Evolutionary conservation across 1,284 basidiomycete species (phyloP).

Genomic region (Athelia psychrophila): DNA sequence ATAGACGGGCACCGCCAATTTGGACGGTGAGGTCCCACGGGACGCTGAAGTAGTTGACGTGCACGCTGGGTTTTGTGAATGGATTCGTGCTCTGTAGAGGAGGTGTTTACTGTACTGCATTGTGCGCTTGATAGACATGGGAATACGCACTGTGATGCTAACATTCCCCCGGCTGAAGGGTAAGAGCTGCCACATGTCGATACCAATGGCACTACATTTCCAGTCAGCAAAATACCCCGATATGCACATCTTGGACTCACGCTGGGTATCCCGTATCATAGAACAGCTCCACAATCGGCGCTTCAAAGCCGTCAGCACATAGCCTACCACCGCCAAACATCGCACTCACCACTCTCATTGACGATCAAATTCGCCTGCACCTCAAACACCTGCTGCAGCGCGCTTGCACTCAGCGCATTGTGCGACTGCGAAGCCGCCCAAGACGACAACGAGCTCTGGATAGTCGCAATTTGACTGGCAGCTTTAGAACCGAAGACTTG

Average conservation of each 20-base stretch:
- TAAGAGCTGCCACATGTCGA: slow-evolving; percentile 51
- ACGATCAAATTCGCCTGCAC: slow-evolving; percentile 43
- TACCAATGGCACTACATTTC: slow-evolving; percentile 35
- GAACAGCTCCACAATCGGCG: slow-evolving; percentile 45
- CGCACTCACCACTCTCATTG: slow-evolving; percentile 36
- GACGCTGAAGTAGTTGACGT: slow-evolving; percentile 48
- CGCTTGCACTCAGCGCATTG: slow-evolving; percentile 33
- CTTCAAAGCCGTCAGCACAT: slow-evolving; percentile 21
- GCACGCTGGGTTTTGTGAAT: slow-evolving; percentile 41
- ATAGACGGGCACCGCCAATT: slow-evolving; percentile 42
- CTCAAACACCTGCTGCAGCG: slow-evolving; percentile 37
- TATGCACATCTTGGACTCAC: slow-evolving; percentile 19
- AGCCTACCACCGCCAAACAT: background rate
- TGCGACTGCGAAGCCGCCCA: slow-evolving; percentile 42
- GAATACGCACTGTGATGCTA: slow-evolving; percentile 38
- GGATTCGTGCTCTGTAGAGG: slow-evolving; percentile 37
- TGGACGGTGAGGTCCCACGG: slow-evolving; percentile 48
- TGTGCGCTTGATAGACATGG: background rate
- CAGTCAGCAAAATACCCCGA: background rate
- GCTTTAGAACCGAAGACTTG: slow-evolving; percentile 40
- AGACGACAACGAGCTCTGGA: slow-evolving; percentile 25
- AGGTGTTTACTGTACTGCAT: background rate
- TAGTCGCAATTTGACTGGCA: slow-evolving; percentile 26
- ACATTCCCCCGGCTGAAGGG: slow-evolving; percentile 53
- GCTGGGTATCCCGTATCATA: slow-evolving; percentile 39